Conservation (phyloP, 345 rosid species). For the Diplotaxis tenuifolia region DNA sequence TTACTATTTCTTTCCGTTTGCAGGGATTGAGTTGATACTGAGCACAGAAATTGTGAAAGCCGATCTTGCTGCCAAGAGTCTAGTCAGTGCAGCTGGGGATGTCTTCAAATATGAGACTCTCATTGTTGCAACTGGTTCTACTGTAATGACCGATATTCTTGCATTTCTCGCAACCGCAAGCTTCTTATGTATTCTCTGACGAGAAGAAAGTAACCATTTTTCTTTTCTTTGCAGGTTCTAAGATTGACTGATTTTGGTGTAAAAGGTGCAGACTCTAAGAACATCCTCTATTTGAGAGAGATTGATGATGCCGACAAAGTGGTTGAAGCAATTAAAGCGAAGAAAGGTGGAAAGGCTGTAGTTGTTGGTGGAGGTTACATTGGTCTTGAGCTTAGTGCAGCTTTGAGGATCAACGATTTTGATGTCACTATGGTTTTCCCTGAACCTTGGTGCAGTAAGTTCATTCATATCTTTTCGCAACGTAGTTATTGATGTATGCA, state of each 20-base stretch:
- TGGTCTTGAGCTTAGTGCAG: slow-evolving; percentile 94
- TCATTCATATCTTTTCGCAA: slow-evolving; percentile 9
- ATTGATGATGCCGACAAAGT: slow-evolving; percentile 84
- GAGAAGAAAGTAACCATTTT: slow-evolving; percentile 6
- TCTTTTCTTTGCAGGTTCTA: slow-evolving; percentile 54
- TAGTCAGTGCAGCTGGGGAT: slow-evolving; percentile 69
- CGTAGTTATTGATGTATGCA: background rate
- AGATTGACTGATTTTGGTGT: slow-evolving; percentile 88
- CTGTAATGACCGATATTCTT: slow-evolving; percentile 45
- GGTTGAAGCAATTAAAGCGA: slow-evolving; percentile 71
- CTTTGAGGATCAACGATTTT: slow-evolving; percentile 58
- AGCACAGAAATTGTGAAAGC: slow-evolving; percentile 91
- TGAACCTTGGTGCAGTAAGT: slow-evolving; percentile 99
- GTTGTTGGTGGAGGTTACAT: slow-evolving; percentile 98
- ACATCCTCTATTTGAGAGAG: slow-evolving; percentile 84
- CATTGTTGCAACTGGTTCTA: slow-evolving; percentile 87
- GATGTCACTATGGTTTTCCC: slow-evolving; percentile 97
- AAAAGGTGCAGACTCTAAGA: slow-evolving; percentile 87
- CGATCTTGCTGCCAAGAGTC: slow-evolving; percentile 68
- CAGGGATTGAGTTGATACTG: slow-evolving; percentile 90
- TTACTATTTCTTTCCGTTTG: slow-evolving; percentile 17
- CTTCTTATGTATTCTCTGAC: background rate
- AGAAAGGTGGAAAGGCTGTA: slow-evolving; percentile 85
- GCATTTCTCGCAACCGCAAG: background rate
- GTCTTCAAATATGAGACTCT: slow-evolving; percentile 65